Base-by-base conservation (phyloP, 352 stramenopile species). In the Pythium periplocum region DNA sequence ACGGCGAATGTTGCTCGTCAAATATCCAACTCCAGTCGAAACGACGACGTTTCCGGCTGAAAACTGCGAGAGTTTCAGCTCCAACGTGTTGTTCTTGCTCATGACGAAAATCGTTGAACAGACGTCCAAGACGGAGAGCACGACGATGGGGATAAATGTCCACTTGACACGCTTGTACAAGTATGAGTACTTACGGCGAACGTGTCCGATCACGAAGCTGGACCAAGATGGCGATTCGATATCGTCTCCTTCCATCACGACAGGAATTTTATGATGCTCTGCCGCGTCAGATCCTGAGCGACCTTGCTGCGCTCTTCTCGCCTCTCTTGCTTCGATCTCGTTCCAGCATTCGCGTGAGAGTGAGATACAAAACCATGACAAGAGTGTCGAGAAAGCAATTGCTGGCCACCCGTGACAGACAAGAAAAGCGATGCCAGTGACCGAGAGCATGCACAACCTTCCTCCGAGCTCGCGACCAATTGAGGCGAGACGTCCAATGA, bases 131-230 rank as follows among this genome's bases (percentile, higher is more conserved):
- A 66, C 70, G 4, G 80, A 86, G 6, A 87, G 61, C 6, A 91
- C 45, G 51, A 87, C 79, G 48, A 87, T 80, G n/a, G 66, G 64
- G 31, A 86, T 78, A 47, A 87, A 91, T 9, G 80, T 87, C 80
- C 80, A 91, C 53, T 85, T 89, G 5, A 86, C 68, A 17, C 80
- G 66, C 55, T 80, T 89, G 62, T 87, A 89, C 45, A 87, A 56
- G 55, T 76, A 74, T 35, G 67, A 66, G 32, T 78, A 88, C 46
- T 67, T 44, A 1, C 45, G 32, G 43, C 65, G 68, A 12, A 75
- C 51, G 40, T 64, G 71, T 1, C 51, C 51, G 17, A 79, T 62
- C 7, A 72, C 44, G 11, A 35, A 63, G 12, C 45, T 59, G 0
- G 61, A 57, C 11, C 60, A 54, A 9, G 59, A 61, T 30, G 17